Evolutionary conservation across 2,329 filamentous ascomycete species (phyloP).

Genomic region (Cytospora schulzeri): DNA sequence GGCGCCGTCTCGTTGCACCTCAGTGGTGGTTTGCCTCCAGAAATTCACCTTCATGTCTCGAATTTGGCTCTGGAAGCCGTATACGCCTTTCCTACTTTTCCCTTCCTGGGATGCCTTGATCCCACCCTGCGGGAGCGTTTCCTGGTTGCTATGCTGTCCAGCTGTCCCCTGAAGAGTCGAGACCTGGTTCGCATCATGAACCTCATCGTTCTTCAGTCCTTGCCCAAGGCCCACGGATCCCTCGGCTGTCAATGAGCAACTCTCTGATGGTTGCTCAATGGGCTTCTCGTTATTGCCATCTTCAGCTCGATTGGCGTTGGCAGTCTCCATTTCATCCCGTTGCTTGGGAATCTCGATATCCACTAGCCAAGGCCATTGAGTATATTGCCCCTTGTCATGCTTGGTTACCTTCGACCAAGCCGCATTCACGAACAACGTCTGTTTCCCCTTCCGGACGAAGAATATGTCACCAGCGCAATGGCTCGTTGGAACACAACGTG

Average conservation of each 20-base stretch:
- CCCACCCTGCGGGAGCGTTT: too few species aligned
- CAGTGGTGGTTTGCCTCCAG: background rate
- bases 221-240: too few species aligned
- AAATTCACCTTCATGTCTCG: background rate
- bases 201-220: too few species aligned
- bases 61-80: background rate
- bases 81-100: background rate
- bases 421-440: slow-evolving; percentile 15
- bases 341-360: slow-evolving; percentile 2
- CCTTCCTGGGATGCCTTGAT: background rate
- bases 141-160: too few species aligned
- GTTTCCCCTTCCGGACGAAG: background rate
- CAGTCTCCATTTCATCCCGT: too few species aligned
- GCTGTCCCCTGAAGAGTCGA: too few species aligned
- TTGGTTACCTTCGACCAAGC: background rate
- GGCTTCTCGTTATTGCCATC: background rate
- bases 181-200: too few species aligned
- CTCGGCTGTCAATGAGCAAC: background rate
- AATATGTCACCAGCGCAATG: background rate
- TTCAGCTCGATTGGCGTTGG: background rate
- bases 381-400: background rate
- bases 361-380: slow-evolving; percentile 2
- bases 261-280: background rate
- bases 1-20: background rate
- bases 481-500: background rate